Percentiles rank a stretch among this genome's conserved stretches.
These are phyloP conservation scores for Pseudodiploospora longispora DNA, from an alignment of 2,329 filamentous ascomycete species.

Conservation along the genomic window DNA sequence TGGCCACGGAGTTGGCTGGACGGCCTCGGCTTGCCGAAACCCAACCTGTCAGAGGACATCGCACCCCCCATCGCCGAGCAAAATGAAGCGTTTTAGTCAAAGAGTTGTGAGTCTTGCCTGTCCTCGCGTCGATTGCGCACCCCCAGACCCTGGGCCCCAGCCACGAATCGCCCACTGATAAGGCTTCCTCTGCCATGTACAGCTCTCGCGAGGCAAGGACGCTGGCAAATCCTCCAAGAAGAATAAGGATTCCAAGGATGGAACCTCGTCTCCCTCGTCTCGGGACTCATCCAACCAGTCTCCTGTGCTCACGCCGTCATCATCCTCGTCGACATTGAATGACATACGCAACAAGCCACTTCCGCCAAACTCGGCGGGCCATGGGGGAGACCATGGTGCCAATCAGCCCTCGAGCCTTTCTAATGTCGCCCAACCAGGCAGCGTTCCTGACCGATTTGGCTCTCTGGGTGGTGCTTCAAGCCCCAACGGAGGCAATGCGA, in stretches of 20 bases:
- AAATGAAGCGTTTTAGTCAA: slow-evolving; percentile 96
- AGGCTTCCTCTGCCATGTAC: slow-evolving; percentile 17
- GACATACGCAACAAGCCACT: slow-evolving; percentile 79
- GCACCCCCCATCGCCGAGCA: slow-evolving; percentile 28
- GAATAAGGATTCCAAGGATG: slow-evolving; percentile 64
- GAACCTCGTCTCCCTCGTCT: slow-evolving; percentile 69
- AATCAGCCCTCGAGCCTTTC: slow-evolving; percentile 32
- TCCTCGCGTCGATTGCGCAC: slow-evolving; percentile 7
- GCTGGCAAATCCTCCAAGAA: slow-evolving; percentile 76
- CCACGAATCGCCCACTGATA: slow-evolving; percentile 2
- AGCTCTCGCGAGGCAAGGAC: slow-evolving; percentile 89
- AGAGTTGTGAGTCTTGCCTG: slow-evolving; percentile 49
- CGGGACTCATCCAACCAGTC: slow-evolving; percentile 50
- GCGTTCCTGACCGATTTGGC: slow-evolving; percentile 35
- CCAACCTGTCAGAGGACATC: slow-evolving; percentile 2
- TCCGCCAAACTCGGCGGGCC: slow-evolving; percentile 45
- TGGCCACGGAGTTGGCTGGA: slow-evolving; percentile 12
- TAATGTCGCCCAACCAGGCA: slow-evolving; percentile 28
- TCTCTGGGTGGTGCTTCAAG: slow-evolving; percentile 24
- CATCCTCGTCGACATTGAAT: slow-evolving; percentile 79
- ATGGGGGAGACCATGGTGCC: slow-evolving; percentile 34
- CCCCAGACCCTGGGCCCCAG: slow-evolving; percentile 15
- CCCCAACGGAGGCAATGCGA: slow-evolving; percentile 27
- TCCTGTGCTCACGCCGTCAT: slow-evolving; percentile 68
- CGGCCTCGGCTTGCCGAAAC: slow-evolving; percentile 6